Percentiles rank a stretch among this genome's conserved stretches.
These are phyloP conservation scores for Diaporthe citrichinensis DNA, from an alignment of 2,329 filamentous ascomycete species.

Conservation along the genomic window DNA sequence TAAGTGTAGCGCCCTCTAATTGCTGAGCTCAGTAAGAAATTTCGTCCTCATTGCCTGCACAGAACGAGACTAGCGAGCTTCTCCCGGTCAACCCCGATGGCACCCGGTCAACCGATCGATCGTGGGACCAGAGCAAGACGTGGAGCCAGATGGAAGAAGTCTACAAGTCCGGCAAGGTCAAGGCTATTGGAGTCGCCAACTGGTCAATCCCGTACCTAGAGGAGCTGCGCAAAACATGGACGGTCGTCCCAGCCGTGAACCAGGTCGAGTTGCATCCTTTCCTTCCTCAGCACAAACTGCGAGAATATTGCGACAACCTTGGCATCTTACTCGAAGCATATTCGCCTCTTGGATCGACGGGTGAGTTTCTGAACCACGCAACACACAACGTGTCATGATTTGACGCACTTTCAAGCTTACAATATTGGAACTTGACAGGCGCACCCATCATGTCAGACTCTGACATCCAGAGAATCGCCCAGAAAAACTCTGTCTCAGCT, in stretches of 20 bases:
- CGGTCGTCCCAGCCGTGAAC: conserved; percentile 24
- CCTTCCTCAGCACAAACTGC: conserved; percentile 53
- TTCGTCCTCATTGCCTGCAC: neutral
- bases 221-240: conserved; percentile 45
- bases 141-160: conserved; percentile 30
- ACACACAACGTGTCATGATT: neutral
- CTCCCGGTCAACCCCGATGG: conserved; percentile 46
- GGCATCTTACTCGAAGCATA: conserved; percentile 55
- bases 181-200: conserved; percentile 48
- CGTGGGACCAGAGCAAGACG: conserved; percentile 27
- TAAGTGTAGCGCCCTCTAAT: neutral
- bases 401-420: neutral
- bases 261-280: conserved; percentile 55
- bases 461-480: conserved; percentile 40
- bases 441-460: conserved; percentile 33
- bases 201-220: conserved; percentile 49
- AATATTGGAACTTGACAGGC: neutral
- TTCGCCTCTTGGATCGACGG: conserved; percentile 48
- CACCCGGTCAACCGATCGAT: conserved; percentile 47
- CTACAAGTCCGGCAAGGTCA: conserved; percentile 39
- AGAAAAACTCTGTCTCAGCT: conserved; percentile 42
- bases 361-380: neutral
- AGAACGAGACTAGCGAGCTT: conserved; percentile 41
- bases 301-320: conserved; percentile 51
- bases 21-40: neutral